Evolutionary conservation across 1,284 basidiomycete species (phyloP).

Genomic region (Puccinia horiana): DNA sequence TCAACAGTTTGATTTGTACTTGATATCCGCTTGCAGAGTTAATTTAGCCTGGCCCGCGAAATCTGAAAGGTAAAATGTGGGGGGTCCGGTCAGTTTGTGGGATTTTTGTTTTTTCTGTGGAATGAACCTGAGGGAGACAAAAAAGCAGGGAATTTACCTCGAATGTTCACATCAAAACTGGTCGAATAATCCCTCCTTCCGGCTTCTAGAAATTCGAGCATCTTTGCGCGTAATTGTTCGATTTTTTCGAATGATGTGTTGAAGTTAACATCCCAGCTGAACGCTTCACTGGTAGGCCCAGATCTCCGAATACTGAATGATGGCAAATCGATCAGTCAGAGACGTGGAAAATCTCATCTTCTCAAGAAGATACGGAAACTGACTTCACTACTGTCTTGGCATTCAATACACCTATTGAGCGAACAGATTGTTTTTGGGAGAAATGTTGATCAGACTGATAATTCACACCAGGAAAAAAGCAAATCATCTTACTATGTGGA

Average conservation of each 20-base stretch:
- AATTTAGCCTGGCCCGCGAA: slow-evolving; percentile 80
- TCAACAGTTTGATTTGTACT: slow-evolving; percentile 80
- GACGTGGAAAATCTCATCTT: slow-evolving; percentile 35
- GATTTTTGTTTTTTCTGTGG: no score
- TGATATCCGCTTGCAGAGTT: slow-evolving; percentile 76
- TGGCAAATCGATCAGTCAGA: slow-evolving; percentile 50
- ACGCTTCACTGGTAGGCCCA: slow-evolving; percentile 66
- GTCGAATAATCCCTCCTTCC: slow-evolving; percentile 59
- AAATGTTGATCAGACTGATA: neutral
- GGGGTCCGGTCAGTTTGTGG: neutral
- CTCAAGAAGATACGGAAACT: slow-evolving; percentile 45
- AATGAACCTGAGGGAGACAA: slow-evolving; percentile 62
- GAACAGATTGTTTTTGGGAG: neutral
- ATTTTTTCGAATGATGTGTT: slow-evolving; percentile 79
- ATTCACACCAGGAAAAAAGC: neutral
- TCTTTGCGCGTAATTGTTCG: slow-evolving; percentile 73
- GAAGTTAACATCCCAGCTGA: slow-evolving; percentile 78
- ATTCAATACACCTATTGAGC: slow-evolving; percentile 65
- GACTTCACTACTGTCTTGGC: slow-evolving; percentile 65
- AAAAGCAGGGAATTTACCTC: slow-evolving; percentile 33
- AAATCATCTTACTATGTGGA: slow-evolving; percentile 62
- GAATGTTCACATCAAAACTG: slow-evolving; percentile 57
- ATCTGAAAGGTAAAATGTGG: slow-evolving; percentile 62
- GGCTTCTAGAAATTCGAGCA: slow-evolving; percentile 75
- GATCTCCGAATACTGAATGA: slow-evolving; percentile 60